Conservation (phyloP, 495 filamentous ascomycete genomes). For the Penicillium canariense region DNA sequence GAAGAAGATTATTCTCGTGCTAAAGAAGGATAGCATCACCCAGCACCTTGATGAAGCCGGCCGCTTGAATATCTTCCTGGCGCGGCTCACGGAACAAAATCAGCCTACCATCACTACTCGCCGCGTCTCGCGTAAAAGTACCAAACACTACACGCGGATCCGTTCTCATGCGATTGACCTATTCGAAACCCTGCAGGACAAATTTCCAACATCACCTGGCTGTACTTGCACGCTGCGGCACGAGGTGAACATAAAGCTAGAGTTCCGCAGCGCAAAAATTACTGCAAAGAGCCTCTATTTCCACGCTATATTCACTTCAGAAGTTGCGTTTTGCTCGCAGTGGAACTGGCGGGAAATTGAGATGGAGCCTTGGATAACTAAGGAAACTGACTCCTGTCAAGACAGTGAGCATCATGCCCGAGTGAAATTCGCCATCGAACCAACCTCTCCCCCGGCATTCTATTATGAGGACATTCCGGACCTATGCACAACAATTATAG, state of each 20-base stretch:
- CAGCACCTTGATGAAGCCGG: neutral
- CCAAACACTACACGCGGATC: neutral
- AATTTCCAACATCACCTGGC: neutral
- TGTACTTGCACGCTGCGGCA: neutral
- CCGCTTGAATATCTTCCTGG: neutral
- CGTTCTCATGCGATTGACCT: neutral
- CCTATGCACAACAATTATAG: neutral
- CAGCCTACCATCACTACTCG: neutral
- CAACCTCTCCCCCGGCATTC: neutral
- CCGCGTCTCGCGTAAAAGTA: neutral
- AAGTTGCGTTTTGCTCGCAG: neutral
- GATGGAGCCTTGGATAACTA: neutral
- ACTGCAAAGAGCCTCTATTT: neutral
- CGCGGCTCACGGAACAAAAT: neutral
- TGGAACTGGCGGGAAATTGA: neutral
- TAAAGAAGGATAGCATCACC: neutral
- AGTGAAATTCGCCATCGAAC: neutral
- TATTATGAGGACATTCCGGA: neutral
- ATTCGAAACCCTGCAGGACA: neutral
- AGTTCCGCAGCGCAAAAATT: neutral
- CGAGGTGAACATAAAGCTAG: neutral
- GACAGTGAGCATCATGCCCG: neutral
- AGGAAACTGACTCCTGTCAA: neutral
- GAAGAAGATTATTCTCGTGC: neutral
- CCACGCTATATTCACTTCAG: neutral